Conservation (phyloP, 495 filamentous ascomycete species). For the Beverwykella pulmonaria region DNA sequence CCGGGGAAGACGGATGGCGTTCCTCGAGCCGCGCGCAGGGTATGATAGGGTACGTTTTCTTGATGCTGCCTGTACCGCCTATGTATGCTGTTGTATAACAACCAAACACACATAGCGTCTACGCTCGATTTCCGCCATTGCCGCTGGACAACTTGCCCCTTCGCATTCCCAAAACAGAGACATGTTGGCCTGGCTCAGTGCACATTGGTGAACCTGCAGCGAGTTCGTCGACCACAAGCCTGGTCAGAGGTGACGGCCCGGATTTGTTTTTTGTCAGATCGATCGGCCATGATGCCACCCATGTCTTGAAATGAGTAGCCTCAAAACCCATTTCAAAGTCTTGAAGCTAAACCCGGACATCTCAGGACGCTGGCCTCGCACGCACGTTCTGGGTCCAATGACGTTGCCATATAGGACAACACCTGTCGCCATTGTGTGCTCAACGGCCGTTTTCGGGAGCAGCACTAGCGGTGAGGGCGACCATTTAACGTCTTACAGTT, state of each 20-base stretch:
- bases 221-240: slow-evolving; percentile 2
- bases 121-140: background rate
- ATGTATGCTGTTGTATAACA: background rate
- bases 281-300: slow-evolving; percentile 18
- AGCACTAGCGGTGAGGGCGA: background rate
- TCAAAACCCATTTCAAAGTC: background rate
- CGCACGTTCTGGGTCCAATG: slow-evolving; percentile 3
- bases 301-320: slow-evolving; percentile 5
- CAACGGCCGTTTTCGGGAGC: background rate
- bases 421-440: background rate
- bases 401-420: background rate
- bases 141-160: background rate
- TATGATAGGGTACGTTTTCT: background rate
- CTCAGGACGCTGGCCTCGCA: background rate
- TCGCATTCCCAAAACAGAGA: background rate
- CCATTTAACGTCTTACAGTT: background rate
- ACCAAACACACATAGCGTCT: background rate
- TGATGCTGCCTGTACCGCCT: background rate
- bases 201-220: background rate
- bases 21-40: background rate
- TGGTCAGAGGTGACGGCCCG: slow-evolving; percentile 4
- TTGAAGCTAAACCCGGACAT: background rate
- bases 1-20: slow-evolving; percentile 7
- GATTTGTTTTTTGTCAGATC: slow-evolving; percentile 14
- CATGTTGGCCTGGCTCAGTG: background rate